Evolutionary conservation across 2,329 filamentous ascomycete species (phyloP).

Genomic region (Stemphylium lycopersici): DNA sequence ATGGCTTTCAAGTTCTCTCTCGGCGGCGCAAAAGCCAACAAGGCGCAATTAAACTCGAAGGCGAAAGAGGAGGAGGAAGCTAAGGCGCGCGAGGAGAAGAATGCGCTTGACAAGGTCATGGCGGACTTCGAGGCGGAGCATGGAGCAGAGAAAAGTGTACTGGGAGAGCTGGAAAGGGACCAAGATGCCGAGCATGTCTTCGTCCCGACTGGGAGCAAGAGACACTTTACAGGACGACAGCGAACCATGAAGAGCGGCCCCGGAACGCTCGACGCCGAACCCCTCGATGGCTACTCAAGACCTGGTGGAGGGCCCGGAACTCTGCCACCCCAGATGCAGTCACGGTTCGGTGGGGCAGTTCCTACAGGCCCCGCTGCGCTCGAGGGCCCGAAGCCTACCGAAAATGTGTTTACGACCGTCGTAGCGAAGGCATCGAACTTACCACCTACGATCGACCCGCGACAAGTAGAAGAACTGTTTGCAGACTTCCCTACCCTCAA

Average conservation of each 20-base stretch:
- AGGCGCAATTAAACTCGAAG: slow-evolving; percentile 34
- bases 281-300: slow-evolving; percentile 28
- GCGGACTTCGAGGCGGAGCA: slow-evolving; percentile 42
- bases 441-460: slow-evolving; percentile 33
- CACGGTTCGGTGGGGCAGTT: slow-evolving; percentile 22
- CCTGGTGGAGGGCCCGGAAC: slow-evolving; percentile 18
- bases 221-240: slow-evolving; percentile 39
- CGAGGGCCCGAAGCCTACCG: slow-evolving; percentile 24
- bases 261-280: slow-evolving; percentile 38
- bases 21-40: slow-evolving; percentile 30
- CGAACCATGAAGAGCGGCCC: slow-evolving; percentile 43
- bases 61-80: slow-evolving; percentile 40
- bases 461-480: slow-evolving; percentile 39
- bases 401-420: slow-evolving; percentile 38
- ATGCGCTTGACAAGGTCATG: slow-evolving; percentile 39
- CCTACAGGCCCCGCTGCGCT: slow-evolving; percentile 21
- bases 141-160: slow-evolving; percentile 28
- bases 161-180: slow-evolving; percentile 30
- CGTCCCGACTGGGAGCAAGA: slow-evolving; percentile 37
- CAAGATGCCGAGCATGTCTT: slow-evolving; percentile 32
- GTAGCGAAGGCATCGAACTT: slow-evolving; percentile 44
- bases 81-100: slow-evolving; percentile 40
- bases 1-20: slow-evolving; percentile 44
- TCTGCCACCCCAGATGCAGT: slow-evolving; percentile 19
- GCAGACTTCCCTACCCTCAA: slow-evolving; percentile 40